Evolutionary conservation across 2,329 filamentous ascomycete genomes (phyloP).

Genomic region (Fusarium sp.): DNA sequence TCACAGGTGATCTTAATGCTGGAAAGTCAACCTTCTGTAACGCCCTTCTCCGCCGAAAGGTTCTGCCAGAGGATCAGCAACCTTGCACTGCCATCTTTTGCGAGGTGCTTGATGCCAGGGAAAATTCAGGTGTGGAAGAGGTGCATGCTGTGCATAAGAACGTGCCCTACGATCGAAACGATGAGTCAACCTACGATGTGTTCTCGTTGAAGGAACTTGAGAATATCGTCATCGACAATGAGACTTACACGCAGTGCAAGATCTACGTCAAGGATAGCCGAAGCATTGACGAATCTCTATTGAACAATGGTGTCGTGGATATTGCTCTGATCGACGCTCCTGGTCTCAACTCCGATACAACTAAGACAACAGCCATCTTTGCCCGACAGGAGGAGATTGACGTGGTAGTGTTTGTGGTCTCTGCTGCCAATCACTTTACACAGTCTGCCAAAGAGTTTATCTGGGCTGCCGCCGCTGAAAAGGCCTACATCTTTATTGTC

Average conservation of each 20-base stretch:
- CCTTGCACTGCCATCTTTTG: conserved; percentile 99
- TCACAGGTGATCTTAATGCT: no score
- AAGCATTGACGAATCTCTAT: conserved; percentile 88
- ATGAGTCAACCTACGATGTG: conserved; percentile 94
- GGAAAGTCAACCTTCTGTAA: no score
- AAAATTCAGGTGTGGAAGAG: conserved; percentile 92
- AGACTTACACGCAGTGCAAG: conserved; percentile 93
- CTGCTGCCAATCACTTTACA: conserved; percentile 97
- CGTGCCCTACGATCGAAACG: conserved; percentile 82
- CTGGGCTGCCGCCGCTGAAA: conserved; percentile 92
- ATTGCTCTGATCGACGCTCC: conserved; percentile 98
- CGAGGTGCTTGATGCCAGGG: conserved; percentile 91
- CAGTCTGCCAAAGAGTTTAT: conserved; percentile 98
- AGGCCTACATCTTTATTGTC: conserved; percentile 98
- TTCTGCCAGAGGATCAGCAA: conserved; percentile 83
- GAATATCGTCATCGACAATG: conserved; percentile 89
- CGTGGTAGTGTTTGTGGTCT: conserved; percentile 98
- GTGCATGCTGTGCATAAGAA: conserved; percentile 95
- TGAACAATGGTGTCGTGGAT: conserved; percentile 98
- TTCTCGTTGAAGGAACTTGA: conserved; percentile 84
- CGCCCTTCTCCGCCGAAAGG: conserved; percentile 82
- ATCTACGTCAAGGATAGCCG: conserved; percentile 94
- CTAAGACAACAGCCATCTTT: conserved; percentile 97
- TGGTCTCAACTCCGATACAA: conserved; percentile 93
- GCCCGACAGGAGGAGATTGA: conserved; percentile 98